These are phyloP conservation scores for Botrytis paeoniae DNA, from an alignment of 2,329 filamentous ascomycete genomes.

Conservation along the genomic window DNA sequence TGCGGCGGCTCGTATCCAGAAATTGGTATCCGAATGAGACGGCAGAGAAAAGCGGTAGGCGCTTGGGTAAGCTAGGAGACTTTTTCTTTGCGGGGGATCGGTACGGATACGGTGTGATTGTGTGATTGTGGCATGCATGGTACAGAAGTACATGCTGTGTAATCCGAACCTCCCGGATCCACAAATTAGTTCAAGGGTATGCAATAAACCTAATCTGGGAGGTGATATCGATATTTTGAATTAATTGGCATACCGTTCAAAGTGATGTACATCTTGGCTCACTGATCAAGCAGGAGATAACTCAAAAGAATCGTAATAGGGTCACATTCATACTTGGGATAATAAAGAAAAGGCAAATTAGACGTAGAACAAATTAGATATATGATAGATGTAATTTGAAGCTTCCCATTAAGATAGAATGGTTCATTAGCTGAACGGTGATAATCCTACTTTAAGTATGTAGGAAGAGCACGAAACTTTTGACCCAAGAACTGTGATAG, in stretches of 20 bases:
- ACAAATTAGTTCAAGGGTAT: not conserved
- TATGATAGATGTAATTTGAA: not conserved
- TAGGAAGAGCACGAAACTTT: not conserved
- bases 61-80: not conserved
- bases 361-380: not conserved
- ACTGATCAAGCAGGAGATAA: not conserved
- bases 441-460: constrained; percentile 15
- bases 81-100: constrained; percentile 5
- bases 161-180: not conserved
- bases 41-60: not conserved
- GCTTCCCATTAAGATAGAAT: not conserved
- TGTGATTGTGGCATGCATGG: constrained; percentile 2
- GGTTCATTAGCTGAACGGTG: not conserved
- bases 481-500: not conserved
- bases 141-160: not conserved
- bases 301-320: not conserved
- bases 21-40: not conserved
- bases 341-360: not conserved
- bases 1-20: not conserved
- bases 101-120: not conserved
- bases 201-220: not conserved
- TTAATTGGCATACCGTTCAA: not conserved
- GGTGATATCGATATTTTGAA: not conserved
- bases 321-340: not conserved
- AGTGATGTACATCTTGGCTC: not conserved